Evolutionary conservation across 2,329 filamentous ascomycete species (phyloP).

Genomic region (Sphaerostilbella broomeana): DNA sequence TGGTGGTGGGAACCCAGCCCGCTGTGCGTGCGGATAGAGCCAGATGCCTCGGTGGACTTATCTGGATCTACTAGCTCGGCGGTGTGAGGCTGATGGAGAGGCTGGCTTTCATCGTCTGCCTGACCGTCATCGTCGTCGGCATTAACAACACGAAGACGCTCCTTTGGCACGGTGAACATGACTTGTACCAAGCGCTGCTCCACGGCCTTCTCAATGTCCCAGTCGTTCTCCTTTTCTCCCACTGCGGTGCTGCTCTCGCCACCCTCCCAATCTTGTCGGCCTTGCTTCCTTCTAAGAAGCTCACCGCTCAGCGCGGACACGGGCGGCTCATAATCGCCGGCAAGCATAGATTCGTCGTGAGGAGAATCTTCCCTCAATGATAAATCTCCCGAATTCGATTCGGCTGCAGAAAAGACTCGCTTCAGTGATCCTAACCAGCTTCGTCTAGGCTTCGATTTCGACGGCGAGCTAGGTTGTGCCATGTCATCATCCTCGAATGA

Average conservation of each 20-base stretch:
- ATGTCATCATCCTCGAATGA: conserved; percentile 30
- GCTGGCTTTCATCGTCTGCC: conserved; percentile 23
- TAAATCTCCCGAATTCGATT: conserved; percentile 24
- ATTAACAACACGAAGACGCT: conserved; percentile 84
- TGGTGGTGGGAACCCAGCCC: conserved; percentile 3
- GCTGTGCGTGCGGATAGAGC: conserved; percentile 6
- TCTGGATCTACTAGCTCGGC: conserved; percentile 38
- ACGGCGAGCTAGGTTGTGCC: conserved; percentile 46
- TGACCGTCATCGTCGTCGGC: conserved; percentile 44
- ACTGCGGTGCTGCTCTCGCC: conserved; percentile 22
- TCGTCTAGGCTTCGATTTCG: conserved; percentile 49
- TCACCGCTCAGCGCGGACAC: conserved; percentile 40
- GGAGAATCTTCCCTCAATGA: conserved; percentile 23
- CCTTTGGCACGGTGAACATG: conserved; percentile 90
- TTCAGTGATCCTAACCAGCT: conserved; percentile 64
- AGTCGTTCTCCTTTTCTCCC: conserved; percentile 51
- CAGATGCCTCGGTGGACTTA: not conserved
- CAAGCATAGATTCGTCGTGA: conserved; percentile 25
- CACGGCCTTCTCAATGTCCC: conserved; percentile 70
- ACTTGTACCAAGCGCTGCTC: conserved; percentile 68
- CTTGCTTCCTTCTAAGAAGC: conserved; percentile 49
- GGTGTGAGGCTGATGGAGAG: conserved; percentile 22
- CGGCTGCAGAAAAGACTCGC: conserved; percentile 51
- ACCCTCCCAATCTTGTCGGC: conserved; percentile 47
- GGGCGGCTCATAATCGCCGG: conserved; percentile 39